Conservation (phyloP, 352 stramenopile genomes). For the Globisporangium middletonii region DNA sequence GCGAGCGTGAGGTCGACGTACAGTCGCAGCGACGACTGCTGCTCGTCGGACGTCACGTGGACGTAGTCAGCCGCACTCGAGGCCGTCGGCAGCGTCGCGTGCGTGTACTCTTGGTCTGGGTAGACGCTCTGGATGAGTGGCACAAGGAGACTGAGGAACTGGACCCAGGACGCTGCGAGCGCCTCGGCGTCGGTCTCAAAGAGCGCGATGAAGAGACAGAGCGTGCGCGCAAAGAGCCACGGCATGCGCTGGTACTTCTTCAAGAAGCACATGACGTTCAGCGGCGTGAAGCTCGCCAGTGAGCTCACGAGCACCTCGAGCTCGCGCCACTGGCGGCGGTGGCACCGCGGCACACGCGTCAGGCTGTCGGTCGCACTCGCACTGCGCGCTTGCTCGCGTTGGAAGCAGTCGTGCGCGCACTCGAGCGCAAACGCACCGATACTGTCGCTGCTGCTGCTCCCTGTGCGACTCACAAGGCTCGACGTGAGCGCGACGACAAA, state of each 20-base stretch:
- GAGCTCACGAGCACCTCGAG: slow-evolving; percentile 18
- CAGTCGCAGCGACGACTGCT: slow-evolving; percentile 22
- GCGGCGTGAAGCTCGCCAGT: slow-evolving; percentile 19
- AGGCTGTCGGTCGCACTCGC: neutral
- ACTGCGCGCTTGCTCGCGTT: neutral
- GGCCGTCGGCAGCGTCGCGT: slow-evolving; percentile 18
- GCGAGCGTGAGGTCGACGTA: slow-evolving; percentile 26
- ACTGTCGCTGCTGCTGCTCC: neutral
- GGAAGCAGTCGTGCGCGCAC: slow-evolving; percentile 8
- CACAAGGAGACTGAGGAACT: slow-evolving; percentile 24
- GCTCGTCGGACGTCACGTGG: slow-evolving; percentile 11
- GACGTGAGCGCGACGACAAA: slow-evolving; percentile 24
- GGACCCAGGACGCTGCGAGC: slow-evolving; percentile 24
- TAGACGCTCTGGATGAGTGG: slow-evolving; percentile 18
- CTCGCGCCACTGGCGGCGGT: slow-evolving; percentile 15
- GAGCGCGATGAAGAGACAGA: slow-evolving; percentile 28
- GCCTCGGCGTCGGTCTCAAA: slow-evolving; percentile 18
- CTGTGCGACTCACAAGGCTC: neutral
- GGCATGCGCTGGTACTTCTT: slow-evolving; percentile 23
- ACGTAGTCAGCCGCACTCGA: neutral
- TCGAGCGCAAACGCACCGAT: neutral
- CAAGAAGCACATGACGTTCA: slow-evolving; percentile 30
- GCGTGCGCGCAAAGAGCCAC: slow-evolving; percentile 21
- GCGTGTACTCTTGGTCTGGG: slow-evolving; percentile 27
- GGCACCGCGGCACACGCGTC: neutral